Percentiles rank a stretch among this genome's conserved stretches.
phyloP scores from a whole-genome alignment of 2,329 filamentous ascomycete genomes.

The Biscogniauxia sp. region DNA sequence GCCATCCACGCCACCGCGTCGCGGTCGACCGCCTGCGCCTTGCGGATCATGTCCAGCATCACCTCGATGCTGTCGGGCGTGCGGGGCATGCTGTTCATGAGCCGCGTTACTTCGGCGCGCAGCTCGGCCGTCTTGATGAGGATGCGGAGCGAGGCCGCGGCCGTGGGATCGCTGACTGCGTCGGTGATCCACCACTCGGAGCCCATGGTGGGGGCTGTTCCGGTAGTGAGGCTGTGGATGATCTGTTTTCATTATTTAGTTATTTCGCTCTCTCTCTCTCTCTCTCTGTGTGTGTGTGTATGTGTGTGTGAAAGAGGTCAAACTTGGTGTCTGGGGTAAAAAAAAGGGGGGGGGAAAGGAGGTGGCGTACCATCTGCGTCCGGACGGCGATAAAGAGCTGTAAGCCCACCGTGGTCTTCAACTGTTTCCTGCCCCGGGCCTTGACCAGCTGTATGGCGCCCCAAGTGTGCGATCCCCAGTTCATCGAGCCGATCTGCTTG shows the following conservation, averaged over 20 bases:
- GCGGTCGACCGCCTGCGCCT: conserved; percentile 51
- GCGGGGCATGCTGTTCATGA: conserved; percentile 46
- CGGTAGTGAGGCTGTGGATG: conserved; percentile 54
- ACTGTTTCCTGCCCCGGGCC: conserved; percentile 53
- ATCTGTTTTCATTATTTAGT: conserved; percentile 35
- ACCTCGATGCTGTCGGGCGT: conserved; percentile 49
- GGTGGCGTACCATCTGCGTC: conserved; percentile 53
- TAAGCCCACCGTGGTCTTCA: conserved; percentile 51
- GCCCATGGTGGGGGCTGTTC: conserved; percentile 51
- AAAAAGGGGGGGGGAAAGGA: background rate
- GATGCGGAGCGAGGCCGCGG: conserved; percentile 48
- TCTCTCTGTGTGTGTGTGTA: no score
- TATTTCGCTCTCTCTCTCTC: no score
- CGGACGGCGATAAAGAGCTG: conserved; percentile 59
- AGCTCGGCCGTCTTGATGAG: conserved; percentile 55
- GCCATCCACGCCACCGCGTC: conserved; percentile 52
- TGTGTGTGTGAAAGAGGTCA: no score
- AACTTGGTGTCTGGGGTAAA: no score
- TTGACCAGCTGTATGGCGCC: conserved; percentile 62
- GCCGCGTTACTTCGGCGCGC: conserved; percentile 50
- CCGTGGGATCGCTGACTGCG: conserved; percentile 47
- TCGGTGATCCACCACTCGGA: conserved; percentile 59
- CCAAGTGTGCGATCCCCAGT: conserved; percentile 64
- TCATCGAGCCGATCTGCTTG: conserved; percentile 51
- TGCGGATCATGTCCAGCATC: conserved; percentile 50